Conservation (phyloP, 805 yeast species). For the Sporopachydermia quercuum region DNA sequence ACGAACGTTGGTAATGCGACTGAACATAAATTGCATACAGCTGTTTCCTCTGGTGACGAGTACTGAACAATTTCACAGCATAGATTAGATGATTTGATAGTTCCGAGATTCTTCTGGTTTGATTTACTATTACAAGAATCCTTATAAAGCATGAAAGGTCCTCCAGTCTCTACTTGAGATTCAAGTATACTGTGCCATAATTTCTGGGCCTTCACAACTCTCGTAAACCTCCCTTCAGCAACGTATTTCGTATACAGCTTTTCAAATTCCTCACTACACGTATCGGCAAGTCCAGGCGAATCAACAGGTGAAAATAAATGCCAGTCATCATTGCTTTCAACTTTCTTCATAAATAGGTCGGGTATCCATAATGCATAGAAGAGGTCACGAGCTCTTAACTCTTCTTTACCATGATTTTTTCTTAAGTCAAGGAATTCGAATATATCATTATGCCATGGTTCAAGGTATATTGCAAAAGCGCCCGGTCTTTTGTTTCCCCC, state of each 20-base stretch:
- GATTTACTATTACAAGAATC: conserved; percentile 81
- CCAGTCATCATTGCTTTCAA: conserved; percentile 70
- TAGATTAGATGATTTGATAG: conserved; percentile 86
- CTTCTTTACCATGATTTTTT: conserved; percentile 93
- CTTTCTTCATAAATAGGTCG: conserved; percentile 86
- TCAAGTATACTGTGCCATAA: conserved; percentile 82
- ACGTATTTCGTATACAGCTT: conserved; percentile 61
- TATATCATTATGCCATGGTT: conserved; percentile 95
- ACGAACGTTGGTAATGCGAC: conserved; percentile 76
- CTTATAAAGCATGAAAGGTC: conserved; percentile 87
- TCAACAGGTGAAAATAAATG: conserved; percentile 78
- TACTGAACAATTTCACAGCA: conserved; percentile 93
- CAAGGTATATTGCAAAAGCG: conserved; percentile 85
- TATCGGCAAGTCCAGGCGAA: conserved; percentile 74
- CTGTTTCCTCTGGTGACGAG: conserved; percentile 83
- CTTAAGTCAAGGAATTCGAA: conserved; percentile 75
- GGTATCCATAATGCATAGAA: conserved; percentile 93
- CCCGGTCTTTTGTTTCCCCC: conserved; percentile 98
- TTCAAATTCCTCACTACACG: conserved; percentile 74
- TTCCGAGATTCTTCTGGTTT: conserved; percentile 85
- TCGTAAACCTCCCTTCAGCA: conserved; percentile 45
- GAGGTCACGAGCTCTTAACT: conserved; percentile 80
- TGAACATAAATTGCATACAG: conserved; percentile 91
- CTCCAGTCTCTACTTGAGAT: conserved; percentile 93
- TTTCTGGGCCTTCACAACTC: conserved; percentile 70